Conservation (phyloP, 495 filamentous ascomycete species). For the Schizothecium vesticola region DNA sequence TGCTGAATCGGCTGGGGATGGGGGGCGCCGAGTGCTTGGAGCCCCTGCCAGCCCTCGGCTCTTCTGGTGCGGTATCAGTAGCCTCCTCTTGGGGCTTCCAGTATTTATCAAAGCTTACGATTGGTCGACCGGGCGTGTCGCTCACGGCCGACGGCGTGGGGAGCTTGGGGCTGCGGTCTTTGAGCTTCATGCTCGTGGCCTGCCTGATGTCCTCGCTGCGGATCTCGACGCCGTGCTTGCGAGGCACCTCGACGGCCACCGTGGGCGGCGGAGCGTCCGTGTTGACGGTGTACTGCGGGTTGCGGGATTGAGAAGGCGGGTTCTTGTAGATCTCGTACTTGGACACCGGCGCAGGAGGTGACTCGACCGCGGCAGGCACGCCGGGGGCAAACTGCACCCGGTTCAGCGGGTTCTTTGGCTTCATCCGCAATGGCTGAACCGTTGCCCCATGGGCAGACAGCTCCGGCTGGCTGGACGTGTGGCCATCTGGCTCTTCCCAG, state of each 20-base stretch:
- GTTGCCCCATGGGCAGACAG: conserved; percentile 12
- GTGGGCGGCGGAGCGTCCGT: conserved; percentile 29
- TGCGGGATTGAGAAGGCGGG: conserved; percentile 67
- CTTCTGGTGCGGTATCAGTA: conserved; percentile 51
- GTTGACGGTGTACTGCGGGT: conserved; percentile 68
- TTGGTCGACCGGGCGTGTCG: conserved; percentile 76
- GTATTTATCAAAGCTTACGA: conserved; percentile 83
- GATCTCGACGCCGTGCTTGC: conserved; percentile 72
- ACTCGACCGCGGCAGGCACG: conserved; percentile 15
- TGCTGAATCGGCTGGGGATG: conserved; percentile 23
- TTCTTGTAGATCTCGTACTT: conserved; percentile 72
- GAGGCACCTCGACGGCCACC: conserved; percentile 34
- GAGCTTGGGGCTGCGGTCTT: conserved; percentile 76
- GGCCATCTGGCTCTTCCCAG: conserved; percentile 72
- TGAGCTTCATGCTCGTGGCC: conserved; percentile 85
- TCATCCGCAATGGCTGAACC: conserved; percentile 33
- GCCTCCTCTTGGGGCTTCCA: conserved; percentile 65
- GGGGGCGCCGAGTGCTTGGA: conserved; percentile 20
- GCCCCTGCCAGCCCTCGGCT: conserved; percentile 24
- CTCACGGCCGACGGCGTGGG: conserved; percentile 83
- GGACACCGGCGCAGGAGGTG: conserved; percentile 42
- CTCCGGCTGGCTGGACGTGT: conserved; percentile 13
- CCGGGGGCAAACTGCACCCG: conserved; percentile 46
- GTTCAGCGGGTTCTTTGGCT: conserved; percentile 57
- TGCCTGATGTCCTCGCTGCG: conserved; percentile 78